Evolutionary conservation across 441 rosid species (phyloP), one percentile per base, ranked within the genome.

Genomic region (Gossypium gossypioides): DNA sequence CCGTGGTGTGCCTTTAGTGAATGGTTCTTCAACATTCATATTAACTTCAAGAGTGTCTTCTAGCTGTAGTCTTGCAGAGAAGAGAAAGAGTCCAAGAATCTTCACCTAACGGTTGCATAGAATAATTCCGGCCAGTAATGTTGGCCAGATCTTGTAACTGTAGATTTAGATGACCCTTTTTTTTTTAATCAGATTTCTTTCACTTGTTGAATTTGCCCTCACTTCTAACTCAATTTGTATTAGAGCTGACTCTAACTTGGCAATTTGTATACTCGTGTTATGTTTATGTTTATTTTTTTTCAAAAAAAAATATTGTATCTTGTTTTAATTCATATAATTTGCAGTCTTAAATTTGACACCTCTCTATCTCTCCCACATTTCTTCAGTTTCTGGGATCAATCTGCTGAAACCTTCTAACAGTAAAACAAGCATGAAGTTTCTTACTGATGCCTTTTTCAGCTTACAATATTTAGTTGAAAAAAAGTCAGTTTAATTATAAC

Each of bases 81-180:
- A 34, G 64, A 25, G 44, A 50, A 37, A 63, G 48, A 59, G 16
- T 50, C 21, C 18, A 37, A 72, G 16, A 10, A 6, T 22, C 21
- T 21, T 44, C 56, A 6, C 62, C 24, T 8, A 19, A 9, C 29
- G 29, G 60, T 32, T 69, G 68, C 54, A 0, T 68, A 37, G 42
- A 37, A 37, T 37, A 37, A 37, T 37, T 37, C 42, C 10, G 10
- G 42, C 42, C 42, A 37, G 10, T 7, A 37, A 37, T 37, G 10
- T 37, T 37, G 42, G 42, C 42, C 42, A 6, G 10, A 7, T 37
- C 13, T 71, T 75, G 79, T 80, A 80, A 71, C 75, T 77, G 72
- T 56, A 51, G 73, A 52, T 51, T 9, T 72, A 66, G 65, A 71
- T 67, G 68, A 73, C 55, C 44, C 10, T 22, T 24, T 24, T 3